Conservation (phyloP, 352 stramenopile species). For the Saprolegnia parasitica region DNA sequence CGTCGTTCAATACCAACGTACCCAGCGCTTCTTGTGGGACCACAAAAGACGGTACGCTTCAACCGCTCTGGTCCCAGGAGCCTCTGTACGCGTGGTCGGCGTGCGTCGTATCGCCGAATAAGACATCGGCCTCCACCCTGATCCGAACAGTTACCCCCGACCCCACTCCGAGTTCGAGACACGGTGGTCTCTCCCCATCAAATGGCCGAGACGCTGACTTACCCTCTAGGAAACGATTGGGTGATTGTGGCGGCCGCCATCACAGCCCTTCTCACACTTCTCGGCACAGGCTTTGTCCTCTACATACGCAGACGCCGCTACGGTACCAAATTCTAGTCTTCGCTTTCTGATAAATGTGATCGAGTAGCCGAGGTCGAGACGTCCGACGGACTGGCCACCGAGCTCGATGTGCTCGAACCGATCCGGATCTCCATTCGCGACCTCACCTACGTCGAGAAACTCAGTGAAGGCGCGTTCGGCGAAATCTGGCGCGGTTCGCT, state of each 20-base stretch:
- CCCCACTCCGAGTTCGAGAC: no score
- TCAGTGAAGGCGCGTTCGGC: constrained; percentile 5
- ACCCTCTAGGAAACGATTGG: not conserved
- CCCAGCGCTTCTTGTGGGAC: no score
- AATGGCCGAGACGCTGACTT: not conserved
- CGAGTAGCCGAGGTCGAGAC: not conserved
- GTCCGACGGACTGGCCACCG: not conserved
- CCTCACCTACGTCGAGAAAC: not conserved
- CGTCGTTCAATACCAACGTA: no score
- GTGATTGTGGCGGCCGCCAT: not conserved
- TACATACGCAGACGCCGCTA: not conserved
- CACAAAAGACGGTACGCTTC: no score
- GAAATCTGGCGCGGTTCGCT: not conserved
- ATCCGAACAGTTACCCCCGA: no score
- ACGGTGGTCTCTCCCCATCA: not conserved
- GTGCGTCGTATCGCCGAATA: no score
- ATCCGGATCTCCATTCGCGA: not conserved
- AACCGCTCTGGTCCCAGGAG: no score
- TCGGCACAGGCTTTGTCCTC: not conserved
- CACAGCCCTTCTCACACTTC: not conserved
- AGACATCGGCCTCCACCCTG: no score
- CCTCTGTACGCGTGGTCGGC: no score
- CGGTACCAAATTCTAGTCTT: not conserved
- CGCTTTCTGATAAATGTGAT: not conserved
- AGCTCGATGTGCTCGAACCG: not conserved